A percentile compares a stretch with the other conserved stretches of the same genome.
These are phyloP conservation scores for Aspergillus egyptiacus DNA, from an alignment of 495 filamentous ascomycete species.

Conservation along the genomic window DNA sequence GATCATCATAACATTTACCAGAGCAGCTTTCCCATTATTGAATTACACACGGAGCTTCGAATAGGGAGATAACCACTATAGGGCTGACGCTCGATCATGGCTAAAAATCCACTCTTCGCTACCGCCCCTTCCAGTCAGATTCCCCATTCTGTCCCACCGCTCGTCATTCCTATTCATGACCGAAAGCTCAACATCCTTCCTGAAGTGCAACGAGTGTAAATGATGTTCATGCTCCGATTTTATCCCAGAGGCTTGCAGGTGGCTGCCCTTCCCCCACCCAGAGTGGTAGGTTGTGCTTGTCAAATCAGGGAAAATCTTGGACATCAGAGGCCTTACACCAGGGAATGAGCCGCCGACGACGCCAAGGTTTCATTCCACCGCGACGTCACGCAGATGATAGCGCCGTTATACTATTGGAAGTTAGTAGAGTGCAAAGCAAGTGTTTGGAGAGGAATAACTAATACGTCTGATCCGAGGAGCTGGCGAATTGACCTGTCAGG, in stretches of 20 bases:
- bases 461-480: constrained; percentile 5
- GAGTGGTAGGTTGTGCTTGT: not conserved
- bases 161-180: not conserved
- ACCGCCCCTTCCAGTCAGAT: not conserved
- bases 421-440: not conserved
- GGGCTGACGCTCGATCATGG: not conserved
- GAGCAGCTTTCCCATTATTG: too few species aligned
- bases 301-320: constrained; percentile 1
- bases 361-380: not conserved
- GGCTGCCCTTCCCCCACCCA: not conserved
- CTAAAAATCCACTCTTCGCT: constrained; percentile 8
- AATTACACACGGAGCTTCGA: not conserved
- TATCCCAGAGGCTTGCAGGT: not conserved
- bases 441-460: not conserved
- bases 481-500: constrained; percentile 4
- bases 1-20: too few species aligned
- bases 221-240: not conserved
- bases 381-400: constrained; percentile 2
- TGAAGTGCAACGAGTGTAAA: constrained; percentile 3
- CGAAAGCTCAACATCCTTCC: constrained; percentile 4
- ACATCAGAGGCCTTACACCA: constrained; percentile 3
- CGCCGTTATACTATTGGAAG: not conserved
- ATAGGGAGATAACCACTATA: not conserved
- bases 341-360: constrained; percentile 3
- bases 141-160: not conserved